Conservation (phyloP, 108 stramenopile species). For the Nitzschia inconspicua region DNA sequence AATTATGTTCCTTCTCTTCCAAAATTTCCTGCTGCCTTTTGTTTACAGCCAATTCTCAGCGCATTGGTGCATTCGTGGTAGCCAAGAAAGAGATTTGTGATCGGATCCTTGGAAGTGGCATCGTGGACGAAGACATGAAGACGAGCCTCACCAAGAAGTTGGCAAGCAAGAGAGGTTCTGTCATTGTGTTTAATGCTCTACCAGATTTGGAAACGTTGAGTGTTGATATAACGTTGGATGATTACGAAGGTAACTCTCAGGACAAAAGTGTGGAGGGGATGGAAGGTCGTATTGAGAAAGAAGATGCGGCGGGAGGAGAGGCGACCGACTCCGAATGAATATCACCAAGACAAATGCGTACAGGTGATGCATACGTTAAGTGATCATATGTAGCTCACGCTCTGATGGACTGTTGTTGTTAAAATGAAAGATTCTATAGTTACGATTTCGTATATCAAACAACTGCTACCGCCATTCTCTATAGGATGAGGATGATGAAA, state of each 20-base stretch:
- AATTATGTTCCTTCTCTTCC: background rate
- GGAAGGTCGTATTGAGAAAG: background rate
- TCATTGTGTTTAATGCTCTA: too few relatives aligned
- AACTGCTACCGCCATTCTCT: too few relatives aligned
- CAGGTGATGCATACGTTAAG: too few relatives aligned
- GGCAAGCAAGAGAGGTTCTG: background rate
- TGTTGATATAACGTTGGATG: background rate
- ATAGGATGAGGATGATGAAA: too few relatives aligned
- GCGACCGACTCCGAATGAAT: too few relatives aligned
- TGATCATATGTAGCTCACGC: too few relatives aligned
- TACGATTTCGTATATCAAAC: too few relatives aligned
- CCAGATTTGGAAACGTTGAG: background rate
- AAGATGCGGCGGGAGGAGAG: too few relatives aligned
- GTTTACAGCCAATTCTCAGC: background rate
- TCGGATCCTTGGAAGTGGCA: background rate
- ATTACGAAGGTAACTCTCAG: too few relatives aligned
- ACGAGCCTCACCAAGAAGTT: background rate
- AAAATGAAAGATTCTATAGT: too few relatives aligned
- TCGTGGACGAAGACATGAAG: background rate
- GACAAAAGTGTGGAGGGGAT: background rate
- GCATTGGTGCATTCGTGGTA: background rate
- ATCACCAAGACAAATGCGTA: too few relatives aligned
- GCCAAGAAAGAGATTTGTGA: conserved; percentile 1
- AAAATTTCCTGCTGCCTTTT: background rate
- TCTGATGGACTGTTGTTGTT: too few relatives aligned